These are phyloP conservation scores for Fusarium phyllophilum DNA, from an alignment of 2,329 filamentous ascomycete genomes.

Conservation along the genomic window DNA sequence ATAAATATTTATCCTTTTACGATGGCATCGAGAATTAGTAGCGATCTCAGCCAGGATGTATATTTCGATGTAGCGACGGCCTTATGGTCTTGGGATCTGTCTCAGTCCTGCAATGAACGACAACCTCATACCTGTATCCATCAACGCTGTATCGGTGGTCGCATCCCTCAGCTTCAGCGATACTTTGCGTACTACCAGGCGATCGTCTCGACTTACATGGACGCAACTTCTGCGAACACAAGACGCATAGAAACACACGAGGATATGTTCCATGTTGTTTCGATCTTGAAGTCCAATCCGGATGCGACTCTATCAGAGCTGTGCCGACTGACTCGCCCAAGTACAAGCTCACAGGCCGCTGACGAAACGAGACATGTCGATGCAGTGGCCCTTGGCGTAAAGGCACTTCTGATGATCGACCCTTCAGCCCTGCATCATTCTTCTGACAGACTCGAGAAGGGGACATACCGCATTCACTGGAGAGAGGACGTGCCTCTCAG, in stretches of 20 bases:
- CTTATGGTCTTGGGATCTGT: not conserved
- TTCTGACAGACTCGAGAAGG: not conserved
- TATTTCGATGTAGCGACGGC: not conserved
- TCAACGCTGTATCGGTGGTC: not conserved
- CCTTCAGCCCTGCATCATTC: not conserved
- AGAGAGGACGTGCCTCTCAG: not conserved
- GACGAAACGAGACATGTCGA: not conserved
- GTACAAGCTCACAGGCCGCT: accelerated
- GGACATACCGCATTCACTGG: not conserved
- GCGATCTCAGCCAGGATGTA: not conserved
- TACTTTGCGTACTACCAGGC: not conserved
- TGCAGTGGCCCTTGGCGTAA: not conserved
- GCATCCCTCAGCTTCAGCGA: not conserved
- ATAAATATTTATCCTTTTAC: accelerated
- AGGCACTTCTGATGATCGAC: not conserved
- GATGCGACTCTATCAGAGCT: not conserved
- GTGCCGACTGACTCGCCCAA: accelerated
- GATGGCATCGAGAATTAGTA: not conserved
- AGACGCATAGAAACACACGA: not conserved
- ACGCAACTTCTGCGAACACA: not conserved
- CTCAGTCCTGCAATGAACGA: not conserved
- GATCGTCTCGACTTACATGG: not conserved
- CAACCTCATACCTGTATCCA: not conserved
- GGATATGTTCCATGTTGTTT: not conserved
- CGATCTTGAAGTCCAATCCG: not conserved